A percentile compares a stretch with the other conserved stretches of the same genome.
phyloP scores from a whole-genome alignment of 2,329 filamentous ascomycete genomes.

The Chaetomium sp. region DNA sequence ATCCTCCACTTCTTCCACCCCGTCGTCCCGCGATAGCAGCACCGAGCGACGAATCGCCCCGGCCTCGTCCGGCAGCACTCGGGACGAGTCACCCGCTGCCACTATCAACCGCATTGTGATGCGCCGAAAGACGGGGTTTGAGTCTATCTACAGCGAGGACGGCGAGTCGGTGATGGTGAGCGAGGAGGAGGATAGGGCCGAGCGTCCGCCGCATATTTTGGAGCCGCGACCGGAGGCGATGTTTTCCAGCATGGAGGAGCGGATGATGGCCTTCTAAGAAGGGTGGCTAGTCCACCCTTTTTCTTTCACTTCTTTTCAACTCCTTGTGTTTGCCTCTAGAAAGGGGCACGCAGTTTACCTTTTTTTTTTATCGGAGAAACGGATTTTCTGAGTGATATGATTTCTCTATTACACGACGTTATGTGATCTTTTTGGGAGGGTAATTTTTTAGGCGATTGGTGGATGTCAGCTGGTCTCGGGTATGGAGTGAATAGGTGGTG shows the following conservation, averaged over 20 bases:
- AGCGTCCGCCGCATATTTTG: slow-evolving; percentile 41
- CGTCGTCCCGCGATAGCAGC: slow-evolving; percentile 35
- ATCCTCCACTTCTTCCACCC: slow-evolving; percentile 28
- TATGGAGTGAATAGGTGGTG: no score
- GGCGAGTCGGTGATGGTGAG: no score
- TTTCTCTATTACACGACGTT: slow-evolving; percentile 3
- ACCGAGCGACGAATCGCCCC: slow-evolving; percentile 35
- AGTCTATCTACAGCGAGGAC: slow-evolving; percentile 28
- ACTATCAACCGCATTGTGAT: slow-evolving; percentile 55
- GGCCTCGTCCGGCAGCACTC: slow-evolving; percentile 36
- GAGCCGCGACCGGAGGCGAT: slow-evolving; percentile 58
- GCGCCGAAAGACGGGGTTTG: slow-evolving; percentile 48
- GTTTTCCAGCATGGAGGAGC: slow-evolving; percentile 57
- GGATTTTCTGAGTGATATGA: no score
- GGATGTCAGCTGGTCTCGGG: no score
- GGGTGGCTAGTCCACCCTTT: not conserved
- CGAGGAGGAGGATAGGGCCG: slow-evolving; percentile 43
- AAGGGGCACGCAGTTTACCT: not conserved
- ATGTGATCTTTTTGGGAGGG: not conserved
- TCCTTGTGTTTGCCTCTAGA: not conserved
- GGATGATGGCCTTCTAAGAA: slow-evolving; percentile 40
- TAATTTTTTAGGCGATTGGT: no score
- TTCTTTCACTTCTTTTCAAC: no score
- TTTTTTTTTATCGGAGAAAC: not conserved
- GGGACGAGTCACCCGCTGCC: slow-evolving; percentile 32